Conservation (phyloP, 495 filamentous ascomycete genomes). For the Xylaria flabelliformis region DNA sequence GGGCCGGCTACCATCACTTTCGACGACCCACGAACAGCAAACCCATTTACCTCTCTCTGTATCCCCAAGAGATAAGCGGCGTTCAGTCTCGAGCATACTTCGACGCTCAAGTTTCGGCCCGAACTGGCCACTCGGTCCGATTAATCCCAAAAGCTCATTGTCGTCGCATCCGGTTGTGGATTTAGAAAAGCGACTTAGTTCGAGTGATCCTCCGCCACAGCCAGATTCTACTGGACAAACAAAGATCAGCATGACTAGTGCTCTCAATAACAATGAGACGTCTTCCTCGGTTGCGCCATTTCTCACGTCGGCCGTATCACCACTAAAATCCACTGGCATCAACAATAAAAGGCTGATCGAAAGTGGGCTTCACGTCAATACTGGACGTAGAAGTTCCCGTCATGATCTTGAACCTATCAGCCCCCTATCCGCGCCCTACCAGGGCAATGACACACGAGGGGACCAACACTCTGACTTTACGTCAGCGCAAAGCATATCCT, state of each 20-base stretch:
- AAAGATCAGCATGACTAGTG: no score
- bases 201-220: neutral
- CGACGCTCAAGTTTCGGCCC: constrained; percentile 28
- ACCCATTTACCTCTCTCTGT: constrained; percentile 7
- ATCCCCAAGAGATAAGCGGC: constrained; percentile 7
- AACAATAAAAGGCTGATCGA: neutral
- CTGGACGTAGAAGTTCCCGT: neutral
- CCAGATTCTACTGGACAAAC: no score
- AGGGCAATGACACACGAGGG: neutral
- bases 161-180: constrained; percentile 32
- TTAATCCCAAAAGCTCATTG: constrained; percentile 25
- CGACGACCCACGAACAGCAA: constrained; percentile 32
- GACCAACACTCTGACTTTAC: neutral
- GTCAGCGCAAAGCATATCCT: neutral
- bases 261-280: neutral
- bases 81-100: constrained; percentile 1
- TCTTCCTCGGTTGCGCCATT: neutral
- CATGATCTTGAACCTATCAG: neutral
- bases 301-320: neutral
- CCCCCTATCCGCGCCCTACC: constrained; percentile 12
- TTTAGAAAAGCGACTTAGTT: constrained; percentile 30
- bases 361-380: neutral
- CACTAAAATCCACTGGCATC: neutral
- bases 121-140: constrained; percentile 33
- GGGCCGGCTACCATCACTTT: constrained; percentile 29